Conservation (phyloP, 2,329 filamentous ascomycete species). For the Bisporella sp. region DNA sequence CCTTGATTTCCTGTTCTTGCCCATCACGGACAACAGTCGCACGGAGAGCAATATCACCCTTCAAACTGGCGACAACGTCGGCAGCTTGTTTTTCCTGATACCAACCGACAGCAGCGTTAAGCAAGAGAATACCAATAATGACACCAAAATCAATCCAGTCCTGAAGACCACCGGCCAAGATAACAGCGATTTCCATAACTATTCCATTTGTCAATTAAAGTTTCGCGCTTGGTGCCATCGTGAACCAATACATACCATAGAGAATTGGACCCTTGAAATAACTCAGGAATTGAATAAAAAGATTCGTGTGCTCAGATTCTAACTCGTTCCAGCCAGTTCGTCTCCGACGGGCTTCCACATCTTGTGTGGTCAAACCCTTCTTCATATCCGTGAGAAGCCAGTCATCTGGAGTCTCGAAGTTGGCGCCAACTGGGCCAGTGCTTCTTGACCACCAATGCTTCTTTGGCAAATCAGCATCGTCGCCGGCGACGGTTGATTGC, state of each 20-base stretch:
- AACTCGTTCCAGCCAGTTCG: conserved; percentile 66
- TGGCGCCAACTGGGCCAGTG: conserved; percentile 27
- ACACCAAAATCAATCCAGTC: conserved; percentile 76
- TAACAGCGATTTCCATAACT: conserved; percentile 73
- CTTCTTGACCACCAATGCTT: conserved; percentile 53
- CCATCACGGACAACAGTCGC: conserved; percentile 62
- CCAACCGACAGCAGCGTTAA: conserved; percentile 73
- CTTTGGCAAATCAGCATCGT: conserved; percentile 37
- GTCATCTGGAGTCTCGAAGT: conserved; percentile 47
- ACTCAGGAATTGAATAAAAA: conserved; percentile 66
- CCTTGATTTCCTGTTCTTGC: conserved; percentile 60
- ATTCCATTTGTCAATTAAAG: conserved; percentile 9
- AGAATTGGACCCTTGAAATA: conserved; percentile 73
- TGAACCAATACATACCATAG: conserved; percentile 50
- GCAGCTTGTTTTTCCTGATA: conserved; percentile 78
- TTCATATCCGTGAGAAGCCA: conserved; percentile 64
- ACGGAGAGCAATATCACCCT: conserved; percentile 75
- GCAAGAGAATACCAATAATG: conserved; percentile 66
- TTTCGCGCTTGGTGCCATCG: no score
- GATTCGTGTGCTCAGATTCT: conserved; percentile 66
- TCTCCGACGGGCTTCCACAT: conserved; percentile 59
- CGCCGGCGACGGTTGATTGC: conserved; percentile 35
- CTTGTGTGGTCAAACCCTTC: conserved; percentile 49
- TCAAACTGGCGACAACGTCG: conserved; percentile 66
- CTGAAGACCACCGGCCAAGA: conserved; percentile 65